phyloP scores from a whole-genome alignment of 148 eudicot genomes.

The Spergularia marina region DNA sequence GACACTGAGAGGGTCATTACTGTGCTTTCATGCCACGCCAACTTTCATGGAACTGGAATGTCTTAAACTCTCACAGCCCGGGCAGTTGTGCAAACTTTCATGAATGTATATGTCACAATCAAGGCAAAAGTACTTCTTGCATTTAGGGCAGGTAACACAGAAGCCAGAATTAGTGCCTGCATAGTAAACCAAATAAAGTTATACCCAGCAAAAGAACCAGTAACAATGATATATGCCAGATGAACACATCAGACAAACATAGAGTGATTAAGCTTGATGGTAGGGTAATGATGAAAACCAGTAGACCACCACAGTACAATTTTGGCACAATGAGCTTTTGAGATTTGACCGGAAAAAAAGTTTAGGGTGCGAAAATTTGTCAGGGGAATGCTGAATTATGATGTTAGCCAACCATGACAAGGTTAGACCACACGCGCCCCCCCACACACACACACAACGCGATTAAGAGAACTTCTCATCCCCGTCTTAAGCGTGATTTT shows the following conservation, averaged over 20 bases:
- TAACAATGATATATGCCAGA: not conserved
- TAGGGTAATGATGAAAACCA: not conserved
- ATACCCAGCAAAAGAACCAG: not conserved
- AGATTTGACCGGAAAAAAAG: not conserved
- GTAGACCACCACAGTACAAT: not conserved
- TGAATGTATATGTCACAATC: constrained; percentile 96
- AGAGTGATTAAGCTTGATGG: not conserved
- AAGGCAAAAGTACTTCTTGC: constrained; percentile 72
- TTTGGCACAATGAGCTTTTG: not conserved
- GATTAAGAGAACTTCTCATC: too few species aligned
- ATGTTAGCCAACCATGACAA: too few species aligned
- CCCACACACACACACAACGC: too few species aligned
- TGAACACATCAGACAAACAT: not conserved
- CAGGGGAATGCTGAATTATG: not conserved
- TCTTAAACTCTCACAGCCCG: constrained; percentile 80
- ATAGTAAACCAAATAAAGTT: constrained; percentile 17
- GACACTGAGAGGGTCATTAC: not conserved
- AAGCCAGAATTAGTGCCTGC: constrained; percentile 58
- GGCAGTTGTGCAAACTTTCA: constrained; percentile 96
- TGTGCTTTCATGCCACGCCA: constrained; percentile 21
- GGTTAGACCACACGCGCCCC: too few species aligned
- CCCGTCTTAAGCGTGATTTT: too few species aligned
- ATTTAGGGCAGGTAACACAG: constrained; percentile 71
- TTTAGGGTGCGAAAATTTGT: not conserved
- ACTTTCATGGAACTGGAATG: constrained; percentile 42